Conservation (phyloP, 164 flowering plant genomes). For the Tinospora cordifolia region DNA sequence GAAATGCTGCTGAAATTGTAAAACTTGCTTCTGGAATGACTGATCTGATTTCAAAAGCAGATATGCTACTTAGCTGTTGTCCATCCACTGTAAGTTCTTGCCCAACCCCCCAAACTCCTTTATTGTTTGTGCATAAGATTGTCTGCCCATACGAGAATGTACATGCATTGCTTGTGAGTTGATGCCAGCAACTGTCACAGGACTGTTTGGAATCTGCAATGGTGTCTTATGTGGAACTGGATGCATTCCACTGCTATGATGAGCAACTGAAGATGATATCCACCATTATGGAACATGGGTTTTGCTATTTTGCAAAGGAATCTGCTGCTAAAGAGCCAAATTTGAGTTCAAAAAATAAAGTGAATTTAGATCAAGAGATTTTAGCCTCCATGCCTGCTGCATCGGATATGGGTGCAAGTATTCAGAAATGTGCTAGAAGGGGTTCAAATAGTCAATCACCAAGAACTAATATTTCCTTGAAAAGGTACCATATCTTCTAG, state of each 20-base stretch:
- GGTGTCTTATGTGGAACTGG: constrained; percentile 35
- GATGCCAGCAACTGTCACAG: constrained; percentile 30
- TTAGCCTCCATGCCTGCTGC: constrained; percentile 26
- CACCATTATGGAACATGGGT: constrained; percentile 65
- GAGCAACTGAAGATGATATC: constrained; percentile 58
- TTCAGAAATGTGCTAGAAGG: constrained; percentile 13
- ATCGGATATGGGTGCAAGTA: constrained; percentile 28
- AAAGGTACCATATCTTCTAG: constrained; percentile 25
- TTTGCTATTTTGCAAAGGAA: constrained; percentile 50
- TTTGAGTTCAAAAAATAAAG: constrained; percentile 19
- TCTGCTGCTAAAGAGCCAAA: constrained; percentile 27
- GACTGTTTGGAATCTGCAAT: constrained; percentile 29
- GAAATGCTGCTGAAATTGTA: constrained; percentile 32
- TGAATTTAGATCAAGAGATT: constrained; percentile 52
- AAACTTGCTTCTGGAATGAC: constrained; percentile 39
- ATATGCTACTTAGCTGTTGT: constrained; percentile 45
- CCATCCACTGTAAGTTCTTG: constrained; percentile 28
- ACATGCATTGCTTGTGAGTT: background rate
- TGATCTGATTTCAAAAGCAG: constrained; percentile 70
- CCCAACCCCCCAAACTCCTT: too few species aligned
- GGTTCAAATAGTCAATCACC: constrained; percentile 14
- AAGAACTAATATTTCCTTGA: constrained; percentile 12
- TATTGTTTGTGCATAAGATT: too few species aligned
- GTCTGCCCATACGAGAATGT: background rate
- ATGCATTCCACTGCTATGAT: constrained; percentile 33